phyloP scores from a whole-genome alignment of 352 stramenopile genomes.

The Pythium biforme region DNA sequence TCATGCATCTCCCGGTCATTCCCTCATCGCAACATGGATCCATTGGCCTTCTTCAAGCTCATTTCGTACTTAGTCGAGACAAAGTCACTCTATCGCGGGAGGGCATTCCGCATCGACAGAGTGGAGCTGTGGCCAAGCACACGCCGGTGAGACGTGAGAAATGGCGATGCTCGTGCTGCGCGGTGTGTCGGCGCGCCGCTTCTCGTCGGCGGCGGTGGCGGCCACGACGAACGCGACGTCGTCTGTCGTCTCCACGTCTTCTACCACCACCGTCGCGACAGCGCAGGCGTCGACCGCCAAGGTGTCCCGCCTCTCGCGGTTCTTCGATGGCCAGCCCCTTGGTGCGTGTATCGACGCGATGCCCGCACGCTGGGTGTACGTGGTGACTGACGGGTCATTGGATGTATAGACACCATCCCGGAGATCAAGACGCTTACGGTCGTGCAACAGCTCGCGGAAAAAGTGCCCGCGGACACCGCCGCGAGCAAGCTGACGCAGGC shows the following conservation, averaged over 20 bases:
- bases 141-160: background rate
- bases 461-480: conserved; percentile 10
- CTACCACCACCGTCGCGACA: background rate
- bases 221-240: background rate
- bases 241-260: background rate
- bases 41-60: background rate
- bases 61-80: conserved; percentile 21
- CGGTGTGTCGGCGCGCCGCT: conserved; percentile 19
- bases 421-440: conserved; percentile 58
- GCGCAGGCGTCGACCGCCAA: background rate
- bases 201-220: conserved; percentile 9
- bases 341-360: conserved; percentile 7
- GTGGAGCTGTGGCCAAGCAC: background rate
- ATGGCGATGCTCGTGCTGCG: conserved; percentile 19
- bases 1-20: background rate
- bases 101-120: background rate
- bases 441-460: conserved; percentile 46
- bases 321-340: conserved; percentile 18
- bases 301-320: conserved; percentile 5
- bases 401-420: conserved; percentile 31
- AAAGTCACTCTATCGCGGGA: conserved; percentile 14
- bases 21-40: background rate
- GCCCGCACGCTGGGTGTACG: too few relatives aligned
- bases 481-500: conserved; percentile 6
- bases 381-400: background rate